Evolutionary conservation across 306 rosid species (phyloP).

Genomic region (Comarum palustre): DNA sequence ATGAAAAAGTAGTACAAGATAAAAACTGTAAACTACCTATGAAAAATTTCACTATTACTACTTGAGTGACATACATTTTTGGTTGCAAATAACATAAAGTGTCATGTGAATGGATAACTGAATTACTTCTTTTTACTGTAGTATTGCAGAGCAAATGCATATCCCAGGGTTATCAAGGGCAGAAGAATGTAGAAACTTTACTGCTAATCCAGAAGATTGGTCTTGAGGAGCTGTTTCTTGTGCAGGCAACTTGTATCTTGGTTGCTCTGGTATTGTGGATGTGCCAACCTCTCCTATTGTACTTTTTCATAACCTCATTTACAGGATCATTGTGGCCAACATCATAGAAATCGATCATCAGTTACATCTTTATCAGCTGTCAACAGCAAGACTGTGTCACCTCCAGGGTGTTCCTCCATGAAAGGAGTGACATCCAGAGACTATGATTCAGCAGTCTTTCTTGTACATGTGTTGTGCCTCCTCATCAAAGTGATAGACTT

Average conservation of each 20-base stretch:
- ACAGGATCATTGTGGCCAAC: conserved; percentile 77
- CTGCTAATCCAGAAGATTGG: conserved; percentile 39
- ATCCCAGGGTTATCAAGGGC: conserved; percentile 58
- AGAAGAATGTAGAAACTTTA: conserved; percentile 52
- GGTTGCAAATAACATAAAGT: background rate
- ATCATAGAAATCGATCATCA: conserved; percentile 59
- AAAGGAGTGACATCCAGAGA: conserved; percentile 72
- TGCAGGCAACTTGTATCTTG: conserved; percentile 18
- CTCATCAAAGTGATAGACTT: conserved; percentile 56
- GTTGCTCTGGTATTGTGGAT: conserved; percentile 44
- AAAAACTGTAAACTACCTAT: background rate
- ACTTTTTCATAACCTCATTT: conserved; percentile 49
- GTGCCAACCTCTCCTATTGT: conserved; percentile 60
- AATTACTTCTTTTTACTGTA: conserved; percentile 34
- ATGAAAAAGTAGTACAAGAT: conserved; percentile 12
- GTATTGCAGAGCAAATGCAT: conserved; percentile 62
- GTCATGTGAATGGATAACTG: background rate
- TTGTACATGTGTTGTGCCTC: conserved; percentile 70
- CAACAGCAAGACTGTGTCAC: conserved; percentile 68
- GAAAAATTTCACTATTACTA: conserved; percentile 7
- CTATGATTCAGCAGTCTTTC: conserved; percentile 78
- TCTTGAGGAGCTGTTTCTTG: conserved; percentile 24
- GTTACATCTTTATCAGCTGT: conserved; percentile 82
- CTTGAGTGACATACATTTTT: background rate
- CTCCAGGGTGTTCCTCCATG: conserved; percentile 99